Evolutionary conservation across 306 rosid species (phyloP), one percentile per base, ranked within the genome.

Genomic region (Prunus davidiana): DNA sequence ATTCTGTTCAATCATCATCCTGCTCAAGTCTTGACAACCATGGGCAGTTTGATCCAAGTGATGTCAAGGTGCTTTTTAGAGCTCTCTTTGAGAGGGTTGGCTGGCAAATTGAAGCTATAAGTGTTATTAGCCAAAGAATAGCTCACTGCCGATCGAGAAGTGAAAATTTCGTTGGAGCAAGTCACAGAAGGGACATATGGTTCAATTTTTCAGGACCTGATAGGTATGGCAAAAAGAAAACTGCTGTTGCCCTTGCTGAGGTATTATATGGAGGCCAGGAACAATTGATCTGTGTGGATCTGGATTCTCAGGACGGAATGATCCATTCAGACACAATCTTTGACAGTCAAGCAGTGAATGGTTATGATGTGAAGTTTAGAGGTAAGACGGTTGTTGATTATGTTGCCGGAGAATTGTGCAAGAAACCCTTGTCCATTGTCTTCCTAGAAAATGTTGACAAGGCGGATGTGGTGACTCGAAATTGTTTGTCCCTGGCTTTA

Each of bases 191-290:
- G 18, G 92, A 83, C 57, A 77, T 84, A 78, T 92, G 99, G 99
- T 83, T 95, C 80, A 87, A 83, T 82, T 95, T 95, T 73, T 71
- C 76, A 11, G 99, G 99, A 83, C 88, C 97, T 41, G 99, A 95
- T 78, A 79, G 85, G 82, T 83, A 54, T 64, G 93, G 91, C 25
- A 95, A 90, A 83, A 92, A 70, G 91, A 90, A 84, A 78, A 71
- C 87, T 71, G 98, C 93, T 54, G 32, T 84, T 83, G 86, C 87
- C 25, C 80, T 95, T 15, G 93, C 97, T 32, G 93, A 92, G 91
- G 43, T 88, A 50, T 72, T 95, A 70, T 89, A 66, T 77, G 91
- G 92, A 28, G 85, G 86, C 85, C 86, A 61, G 74, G 93, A 89
- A 75, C 82, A 82, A 73, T 75, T 87, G 32, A 79, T 91, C 66